phyloP scores from a whole-genome alignment of 352 stramenopile species.

The Pythium utonaiense region DNA sequence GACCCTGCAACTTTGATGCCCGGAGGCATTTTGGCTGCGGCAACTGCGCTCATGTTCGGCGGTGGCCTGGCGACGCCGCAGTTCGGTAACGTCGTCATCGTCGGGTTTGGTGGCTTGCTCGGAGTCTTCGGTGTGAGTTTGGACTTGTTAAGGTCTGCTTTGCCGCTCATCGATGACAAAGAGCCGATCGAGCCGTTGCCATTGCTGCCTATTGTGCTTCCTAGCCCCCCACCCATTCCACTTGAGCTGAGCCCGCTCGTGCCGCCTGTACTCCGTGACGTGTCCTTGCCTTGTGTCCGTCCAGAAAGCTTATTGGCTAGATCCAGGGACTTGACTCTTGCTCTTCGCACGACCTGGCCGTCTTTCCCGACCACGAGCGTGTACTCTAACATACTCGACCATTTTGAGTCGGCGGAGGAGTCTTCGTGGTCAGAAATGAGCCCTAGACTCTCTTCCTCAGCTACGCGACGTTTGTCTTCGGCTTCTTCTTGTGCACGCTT shows the following conservation, averaged over 20 bases:
- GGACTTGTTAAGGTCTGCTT: conserved; percentile 35
- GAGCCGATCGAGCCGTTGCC: conserved; percentile 18
- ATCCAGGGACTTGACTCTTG: conserved; percentile 79
- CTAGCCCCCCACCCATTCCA: not conserved
- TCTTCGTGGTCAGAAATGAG: conserved; percentile 76
- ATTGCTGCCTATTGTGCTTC: conserved; percentile 20
- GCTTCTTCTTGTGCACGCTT: conserved; percentile 48
- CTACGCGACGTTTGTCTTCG: conserved; percentile 57
- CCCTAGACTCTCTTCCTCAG: conserved; percentile 55
- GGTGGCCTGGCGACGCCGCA: conserved; percentile 41
- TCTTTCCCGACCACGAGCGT: conserved; percentile 81
- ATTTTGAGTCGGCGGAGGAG: conserved; percentile 74
- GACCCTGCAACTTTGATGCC: conserved; percentile 49
- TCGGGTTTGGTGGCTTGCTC: conserved; percentile 36
- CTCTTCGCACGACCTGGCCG: conserved; percentile 75
- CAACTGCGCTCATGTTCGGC: conserved; percentile 15
- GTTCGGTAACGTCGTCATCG: conserved; percentile 68
- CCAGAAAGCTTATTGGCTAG: conserved; percentile 66
- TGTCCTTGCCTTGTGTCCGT: conserved; percentile 51
- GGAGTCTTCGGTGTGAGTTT: conserved; percentile 43
- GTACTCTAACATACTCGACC: conserved; percentile 86
- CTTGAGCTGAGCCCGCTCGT: conserved; percentile 1
- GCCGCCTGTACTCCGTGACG: conserved; percentile 12
- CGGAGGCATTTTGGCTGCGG: conserved; percentile 41
- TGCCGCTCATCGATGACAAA: conserved; percentile 24